Conservation (phyloP, 345 rosid species). For the Dovyalis caffra region DNA sequence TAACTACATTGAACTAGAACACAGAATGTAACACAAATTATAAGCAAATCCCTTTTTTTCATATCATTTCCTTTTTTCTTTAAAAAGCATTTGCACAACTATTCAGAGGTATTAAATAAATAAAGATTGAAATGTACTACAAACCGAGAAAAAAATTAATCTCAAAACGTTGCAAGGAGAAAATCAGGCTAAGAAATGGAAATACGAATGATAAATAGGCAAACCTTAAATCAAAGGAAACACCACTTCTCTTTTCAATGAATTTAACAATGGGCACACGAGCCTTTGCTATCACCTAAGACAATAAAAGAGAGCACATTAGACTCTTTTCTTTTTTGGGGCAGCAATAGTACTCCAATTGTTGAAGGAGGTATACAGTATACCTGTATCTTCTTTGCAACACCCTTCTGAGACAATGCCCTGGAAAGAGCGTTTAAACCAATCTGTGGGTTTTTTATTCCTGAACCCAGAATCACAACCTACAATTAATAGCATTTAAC, state of each 20-base stretch:
- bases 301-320: constrained; percentile 11
- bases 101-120: neutral
- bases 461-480: constrained; percentile 85
- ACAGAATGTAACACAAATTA: too few species aligned
- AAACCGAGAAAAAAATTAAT: neutral
- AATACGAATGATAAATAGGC: constrained; percentile 6
- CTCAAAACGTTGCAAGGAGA: neutral
- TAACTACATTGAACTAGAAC: neutral
- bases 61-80: too few species aligned
- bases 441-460: constrained; percentile 59
- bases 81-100: too few species aligned
- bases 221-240: constrained; percentile 86
- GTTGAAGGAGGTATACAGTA: constrained; percentile 29
- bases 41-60: too few species aligned
- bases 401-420: constrained; percentile 74
- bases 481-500: constrained; percentile 19
- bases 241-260: constrained; percentile 75
- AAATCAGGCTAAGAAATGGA: neutral
- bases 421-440: constrained; percentile 81
- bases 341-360: neutral
- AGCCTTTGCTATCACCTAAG: constrained; percentile 86
- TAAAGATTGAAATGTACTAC: too few species aligned
- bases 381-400: constrained; percentile 84
- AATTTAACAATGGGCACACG: constrained; percentile 95
- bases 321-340: neutral